Base-by-base conservation (phyloP, 1,139 yeast genomes). In the Scheffersomyces lignicola region DNA sequence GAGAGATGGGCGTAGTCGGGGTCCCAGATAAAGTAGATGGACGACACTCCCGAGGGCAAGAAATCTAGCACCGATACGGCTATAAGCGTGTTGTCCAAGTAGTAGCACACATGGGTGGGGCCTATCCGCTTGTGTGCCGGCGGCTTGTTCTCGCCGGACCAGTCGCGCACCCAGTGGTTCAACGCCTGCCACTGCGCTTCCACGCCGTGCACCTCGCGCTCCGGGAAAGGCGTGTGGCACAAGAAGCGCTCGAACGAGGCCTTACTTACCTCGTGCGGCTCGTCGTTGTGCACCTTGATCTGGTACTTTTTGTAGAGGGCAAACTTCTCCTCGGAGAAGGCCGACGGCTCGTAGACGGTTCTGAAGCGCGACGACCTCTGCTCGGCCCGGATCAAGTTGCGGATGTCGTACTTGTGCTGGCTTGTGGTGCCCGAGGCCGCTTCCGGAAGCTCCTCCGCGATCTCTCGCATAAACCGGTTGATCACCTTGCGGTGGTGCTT, bases 1-100 rank as follows among this genome's bases (percentile, higher is more conserved):
- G 89, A 83, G 42, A 83, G 61, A 38, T 77, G 69, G 2, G 82
- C 79, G 54, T 71, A 83, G 41, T 80, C 90, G 0, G 95, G 95
- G 52, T 89, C 94, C 87, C 95, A 88, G 12, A 89, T 78, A 50
- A 89, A 84, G 52, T 89, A 90, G 1, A 90, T 92, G 0, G 95
- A 82, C 0, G 96, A 87, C 0, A 90, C 58, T 0, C 90, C 84
- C 12, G 77, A 58, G 0, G 96, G 96, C 24, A 90, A 56, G 22
- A 89, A 64, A 55, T 90, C 97, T 18, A 85, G 54, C 0, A 89
- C 86, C 0, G 88, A 87, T 22, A 90, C 61, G 0, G 94, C 96
- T 26, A 87, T 76, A 21, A 90, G 62, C 40, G 73, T 69, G 5
- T 61, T 79, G 32, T 85, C 74, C 16, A 75, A 55, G 48, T 84